These are phyloP conservation scores for Saccharomyces hybrid DNA, from an alignment of 1,139 yeast genomes.

Conservation along the genomic window DNA sequence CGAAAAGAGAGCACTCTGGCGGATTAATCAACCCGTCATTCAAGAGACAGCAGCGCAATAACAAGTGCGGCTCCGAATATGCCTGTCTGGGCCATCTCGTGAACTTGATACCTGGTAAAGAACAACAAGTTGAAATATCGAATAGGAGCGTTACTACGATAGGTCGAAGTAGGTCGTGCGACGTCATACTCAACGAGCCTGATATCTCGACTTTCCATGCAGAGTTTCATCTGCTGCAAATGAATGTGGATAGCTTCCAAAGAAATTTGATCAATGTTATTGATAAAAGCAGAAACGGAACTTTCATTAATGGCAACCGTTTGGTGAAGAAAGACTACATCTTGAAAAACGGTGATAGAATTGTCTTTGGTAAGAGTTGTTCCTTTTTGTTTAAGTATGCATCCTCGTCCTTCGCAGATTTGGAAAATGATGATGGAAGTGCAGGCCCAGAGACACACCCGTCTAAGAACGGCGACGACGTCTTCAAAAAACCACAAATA, in stretches of 20 bases:
- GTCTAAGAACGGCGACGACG: slow-evolving; percentile 11
- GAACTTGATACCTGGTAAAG: slow-evolving; percentile 31
- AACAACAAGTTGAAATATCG: slow-evolving; percentile 18
- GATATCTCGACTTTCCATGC: slow-evolving; percentile 69
- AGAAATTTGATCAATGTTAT: slow-evolving; percentile 43
- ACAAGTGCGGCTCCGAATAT: slow-evolving; percentile 39
- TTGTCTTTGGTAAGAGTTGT: slow-evolving; percentile 56
- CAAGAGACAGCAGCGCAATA: slow-evolving; percentile 16
- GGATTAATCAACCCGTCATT: slow-evolving; percentile 8
- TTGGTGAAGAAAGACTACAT: slow-evolving; percentile 45
- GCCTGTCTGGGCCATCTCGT: slow-evolving; percentile 18
- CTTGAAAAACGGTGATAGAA: slow-evolving; percentile 56
- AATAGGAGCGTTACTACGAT: slow-evolving; percentile 26
- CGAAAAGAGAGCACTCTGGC: slow-evolving; percentile 15
- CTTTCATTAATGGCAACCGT: slow-evolving; percentile 52
- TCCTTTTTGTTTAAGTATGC: slow-evolving; percentile 49
- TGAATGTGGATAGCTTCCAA: slow-evolving; percentile 34
- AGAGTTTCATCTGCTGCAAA: slow-evolving; percentile 37
- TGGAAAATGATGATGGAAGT: background rate
- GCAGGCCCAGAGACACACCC: slow-evolving; percentile 4
- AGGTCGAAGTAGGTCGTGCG: slow-evolving; percentile 62
- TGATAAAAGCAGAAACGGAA: slow-evolving; percentile 63
- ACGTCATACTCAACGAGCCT: slow-evolving; percentile 43
- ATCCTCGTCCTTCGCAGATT: slow-evolving; percentile 2
- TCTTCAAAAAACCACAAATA: slow-evolving; percentile 27